Evolutionary conservation across 352 stramenopile species (phyloP).

Genomic region (Globisporangium orthogonon): DNA sequence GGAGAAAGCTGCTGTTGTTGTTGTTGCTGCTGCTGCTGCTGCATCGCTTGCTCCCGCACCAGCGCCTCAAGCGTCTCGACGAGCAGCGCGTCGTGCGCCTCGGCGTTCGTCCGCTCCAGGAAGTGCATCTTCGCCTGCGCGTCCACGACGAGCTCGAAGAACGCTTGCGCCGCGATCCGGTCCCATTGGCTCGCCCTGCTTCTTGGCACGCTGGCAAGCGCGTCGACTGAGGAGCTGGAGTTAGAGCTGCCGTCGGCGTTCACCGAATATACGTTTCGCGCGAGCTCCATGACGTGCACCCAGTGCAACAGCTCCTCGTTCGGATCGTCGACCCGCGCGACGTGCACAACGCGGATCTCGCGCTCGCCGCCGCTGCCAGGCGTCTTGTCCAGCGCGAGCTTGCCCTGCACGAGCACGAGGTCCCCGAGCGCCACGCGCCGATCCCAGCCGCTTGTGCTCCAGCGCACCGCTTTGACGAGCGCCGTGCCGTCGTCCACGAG

Average conservation of each 20-base stretch:
- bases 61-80: slow-evolving; percentile 30
- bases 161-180: slow-evolving; percentile 24
- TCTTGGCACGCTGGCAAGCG: no score
- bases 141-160: slow-evolving; percentile 35
- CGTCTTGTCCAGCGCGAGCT: slow-evolving; percentile 57
- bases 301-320: slow-evolving; percentile 80
- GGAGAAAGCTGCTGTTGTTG: neutral
- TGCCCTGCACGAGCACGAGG: slow-evolving; percentile 66
- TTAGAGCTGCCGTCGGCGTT: neutral
- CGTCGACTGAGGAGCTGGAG: neutral
- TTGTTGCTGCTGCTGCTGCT: slow-evolving; percentile 15
- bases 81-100: slow-evolving; percentile 23
- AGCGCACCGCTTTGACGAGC: slow-evolving; percentile 52
- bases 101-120: slow-evolving; percentile 10
- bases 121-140: slow-evolving; percentile 22
- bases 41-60: slow-evolving; percentile 19
- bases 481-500: slow-evolving; percentile 68
- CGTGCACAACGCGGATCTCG: slow-evolving; percentile 52
- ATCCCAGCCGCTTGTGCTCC: slow-evolving; percentile 18
- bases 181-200: slow-evolving; percentile 24
- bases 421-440: slow-evolving; percentile 38
- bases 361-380: slow-evolving; percentile 15
- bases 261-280: slow-evolving; percentile 28
- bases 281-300: slow-evolving; percentile 45
- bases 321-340: slow-evolving; percentile 42